These are phyloP conservation scores for Mallotus repandus DNA, from an alignment of 441 rosid genomes.

Conservation along the genomic window DNA sequence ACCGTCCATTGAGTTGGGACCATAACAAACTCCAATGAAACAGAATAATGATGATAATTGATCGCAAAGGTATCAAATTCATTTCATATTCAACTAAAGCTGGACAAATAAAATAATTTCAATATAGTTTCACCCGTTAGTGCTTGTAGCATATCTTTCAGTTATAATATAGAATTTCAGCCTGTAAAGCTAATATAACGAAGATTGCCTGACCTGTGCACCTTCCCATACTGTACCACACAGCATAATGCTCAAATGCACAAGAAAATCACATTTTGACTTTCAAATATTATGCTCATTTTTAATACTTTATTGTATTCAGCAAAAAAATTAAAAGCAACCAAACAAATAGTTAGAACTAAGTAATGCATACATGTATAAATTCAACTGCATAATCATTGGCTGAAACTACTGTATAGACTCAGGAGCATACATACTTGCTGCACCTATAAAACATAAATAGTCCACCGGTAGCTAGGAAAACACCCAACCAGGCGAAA, in stretches of 20 bases:
- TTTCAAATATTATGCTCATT: not conserved
- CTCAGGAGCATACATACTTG: constrained; percentile 47
- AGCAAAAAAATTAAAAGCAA: not conserved
- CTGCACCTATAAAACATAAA: constrained; percentile 84
- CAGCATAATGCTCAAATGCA: not conserved
- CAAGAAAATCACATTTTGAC: not conserved
- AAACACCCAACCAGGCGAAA: constrained; percentile 84
- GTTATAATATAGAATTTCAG: not conserved
- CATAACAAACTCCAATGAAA: not conserved
- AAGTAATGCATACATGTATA: not conserved
- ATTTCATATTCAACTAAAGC: not conserved
- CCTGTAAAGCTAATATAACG: not conserved
- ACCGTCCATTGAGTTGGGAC: not conserved
- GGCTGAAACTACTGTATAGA: not conserved
- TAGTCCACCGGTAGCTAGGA: constrained; percentile 73
- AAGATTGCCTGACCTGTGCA: not conserved
- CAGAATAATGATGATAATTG: not conserved
- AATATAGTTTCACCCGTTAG: not conserved
- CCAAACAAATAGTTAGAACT: not conserved
- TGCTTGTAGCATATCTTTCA: not conserved
- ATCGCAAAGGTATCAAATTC: not conserved
- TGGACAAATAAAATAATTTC: not conserved
- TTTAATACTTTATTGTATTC: not conserved
- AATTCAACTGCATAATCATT: constrained; percentile 10
- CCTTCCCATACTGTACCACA: not conserved